These are phyloP conservation scores for Suillus bovinus DNA, from an alignment of 768 basidiomycete species.

Conservation along the genomic window DNA sequence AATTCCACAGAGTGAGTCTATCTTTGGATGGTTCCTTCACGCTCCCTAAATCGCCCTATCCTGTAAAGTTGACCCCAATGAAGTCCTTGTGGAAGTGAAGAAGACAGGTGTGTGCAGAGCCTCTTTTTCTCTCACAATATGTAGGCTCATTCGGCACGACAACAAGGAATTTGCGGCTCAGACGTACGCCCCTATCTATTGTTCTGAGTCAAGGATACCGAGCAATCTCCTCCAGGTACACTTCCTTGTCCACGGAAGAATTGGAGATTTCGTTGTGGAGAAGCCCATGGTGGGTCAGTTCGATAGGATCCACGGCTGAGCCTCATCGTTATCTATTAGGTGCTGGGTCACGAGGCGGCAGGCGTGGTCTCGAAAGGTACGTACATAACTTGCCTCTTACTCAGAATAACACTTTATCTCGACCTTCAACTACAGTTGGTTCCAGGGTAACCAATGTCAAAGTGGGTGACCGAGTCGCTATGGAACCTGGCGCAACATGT, in stretches of 20 bases:
- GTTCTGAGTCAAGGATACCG: constrained; percentile 12
- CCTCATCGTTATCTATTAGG: constrained; percentile 42
- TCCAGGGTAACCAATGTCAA: constrained; percentile 73
- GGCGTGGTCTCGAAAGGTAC: constrained; percentile 73
- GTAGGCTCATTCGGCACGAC: constrained; percentile 16
- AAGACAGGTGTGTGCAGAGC: constrained; percentile 70
- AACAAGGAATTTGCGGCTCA: constrained; percentile 84
- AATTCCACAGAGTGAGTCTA: constrained; percentile 64
- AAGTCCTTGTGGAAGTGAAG: constrained; percentile 88
- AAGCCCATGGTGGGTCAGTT: constrained; percentile 65
- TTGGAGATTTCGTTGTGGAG: constrained; percentile 78
- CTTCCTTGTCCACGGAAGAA: constrained; percentile 75
- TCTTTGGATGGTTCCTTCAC: background rate
- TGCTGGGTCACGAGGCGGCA: constrained; percentile 92
- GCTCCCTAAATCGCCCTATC: constrained; percentile 11
- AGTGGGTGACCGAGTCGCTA: constrained; percentile 83
- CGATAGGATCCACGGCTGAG: background rate
- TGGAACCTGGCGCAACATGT: constrained; percentile 91
- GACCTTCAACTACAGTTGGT: constrained; percentile 53
- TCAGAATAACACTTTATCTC: background rate
- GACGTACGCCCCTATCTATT: constrained; percentile 52
- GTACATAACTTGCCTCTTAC: background rate
- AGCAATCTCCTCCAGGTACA: constrained; percentile 54
- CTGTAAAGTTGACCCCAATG: constrained; percentile 58
- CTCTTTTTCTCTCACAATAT: background rate